phyloP scores from a whole-genome alignment of 1,284 basidiomycete genomes.

The Gymnopus androsaceus region DNA sequence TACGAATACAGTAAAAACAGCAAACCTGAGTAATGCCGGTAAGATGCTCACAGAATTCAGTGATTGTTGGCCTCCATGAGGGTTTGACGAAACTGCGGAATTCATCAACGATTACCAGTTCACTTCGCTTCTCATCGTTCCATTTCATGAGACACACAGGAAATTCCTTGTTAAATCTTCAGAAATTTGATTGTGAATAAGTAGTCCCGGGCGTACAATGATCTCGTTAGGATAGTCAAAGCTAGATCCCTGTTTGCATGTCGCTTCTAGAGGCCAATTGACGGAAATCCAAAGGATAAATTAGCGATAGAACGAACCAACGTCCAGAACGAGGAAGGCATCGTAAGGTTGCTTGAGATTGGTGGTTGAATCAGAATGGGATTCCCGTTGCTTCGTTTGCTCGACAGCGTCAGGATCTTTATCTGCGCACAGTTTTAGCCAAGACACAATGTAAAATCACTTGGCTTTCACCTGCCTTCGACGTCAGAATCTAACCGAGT shows the following conservation, averaged over 20 bases:
- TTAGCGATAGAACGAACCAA: no score
- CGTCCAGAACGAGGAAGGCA: conserved; percentile 77
- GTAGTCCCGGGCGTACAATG: conserved; percentile 66
- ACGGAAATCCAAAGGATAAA: no score
- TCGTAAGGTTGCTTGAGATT: conserved; percentile 61
- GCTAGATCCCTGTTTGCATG: conserved; percentile 68
- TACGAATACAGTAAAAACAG: conserved; percentile 20
- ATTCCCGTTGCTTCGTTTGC: no score
- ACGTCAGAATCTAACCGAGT: no score
- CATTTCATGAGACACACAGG: conserved; percentile 87
- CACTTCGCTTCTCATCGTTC: conserved; percentile 64
- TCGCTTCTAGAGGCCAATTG: no score
- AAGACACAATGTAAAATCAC: no score
- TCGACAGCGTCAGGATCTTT: background rate
- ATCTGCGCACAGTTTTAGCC: no score
- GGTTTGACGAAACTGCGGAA: conserved; percentile 91
- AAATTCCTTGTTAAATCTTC: conserved; percentile 63
- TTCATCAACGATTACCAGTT: conserved; percentile 71
- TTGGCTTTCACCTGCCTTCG: no score
- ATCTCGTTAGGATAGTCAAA: conserved; percentile 91
- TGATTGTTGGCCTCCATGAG: conserved; percentile 81
- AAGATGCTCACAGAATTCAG: conserved; percentile 81
- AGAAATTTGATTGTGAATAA: conserved; percentile 13
- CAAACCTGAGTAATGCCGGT: conserved; percentile 92
- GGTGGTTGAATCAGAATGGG: background rate